Conservation (phyloP, 140 eudicot species). For the Anethum foeniculum region DNA sequence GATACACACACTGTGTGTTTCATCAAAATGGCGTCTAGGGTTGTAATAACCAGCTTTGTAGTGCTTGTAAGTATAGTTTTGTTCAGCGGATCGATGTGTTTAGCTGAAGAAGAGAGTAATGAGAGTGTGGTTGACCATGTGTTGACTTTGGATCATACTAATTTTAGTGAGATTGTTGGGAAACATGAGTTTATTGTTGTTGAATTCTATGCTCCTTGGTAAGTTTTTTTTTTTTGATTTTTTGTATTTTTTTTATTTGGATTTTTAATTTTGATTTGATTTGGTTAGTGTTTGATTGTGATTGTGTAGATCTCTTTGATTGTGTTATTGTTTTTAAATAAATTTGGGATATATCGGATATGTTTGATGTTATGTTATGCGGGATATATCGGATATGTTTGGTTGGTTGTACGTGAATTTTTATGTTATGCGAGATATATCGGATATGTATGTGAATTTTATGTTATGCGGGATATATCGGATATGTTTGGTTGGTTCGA, state of each 20-base stretch:
- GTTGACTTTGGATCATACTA: constrained; percentile 63
- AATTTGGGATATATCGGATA: too few species aligned
- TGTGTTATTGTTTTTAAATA: neutral
- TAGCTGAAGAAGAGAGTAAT: constrained; percentile 23
- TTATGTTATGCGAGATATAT: too few species aligned
- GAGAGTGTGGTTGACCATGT: constrained; percentile 25
- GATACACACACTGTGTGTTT: constrained; percentile 8
- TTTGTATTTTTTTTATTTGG: neutral
- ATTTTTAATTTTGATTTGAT: neutral
- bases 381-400: too few species aligned
- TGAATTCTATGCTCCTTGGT: constrained; percentile 94
- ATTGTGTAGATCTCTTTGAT: neutral
- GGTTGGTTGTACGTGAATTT: too few species aligned
- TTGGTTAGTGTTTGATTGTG: neutral
- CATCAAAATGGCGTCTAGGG: constrained; percentile 41
- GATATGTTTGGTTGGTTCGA: neutral
- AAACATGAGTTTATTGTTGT: constrained; percentile 69
- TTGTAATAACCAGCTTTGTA: constrained; percentile 16
- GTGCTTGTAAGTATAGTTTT: constrained; percentile 15
- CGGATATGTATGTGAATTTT: too few species aligned
- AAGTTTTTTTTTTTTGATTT: neutral
- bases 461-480: too few species aligned
- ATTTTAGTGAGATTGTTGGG: constrained; percentile 44
- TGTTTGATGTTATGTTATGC: too few species aligned
- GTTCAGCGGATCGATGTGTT: constrained; percentile 18